Evolutionary conservation across 345 rosid species (phyloP), one percentile per base, ranked within the genome.

Genomic region (Sonneratia caseolaris): DNA sequence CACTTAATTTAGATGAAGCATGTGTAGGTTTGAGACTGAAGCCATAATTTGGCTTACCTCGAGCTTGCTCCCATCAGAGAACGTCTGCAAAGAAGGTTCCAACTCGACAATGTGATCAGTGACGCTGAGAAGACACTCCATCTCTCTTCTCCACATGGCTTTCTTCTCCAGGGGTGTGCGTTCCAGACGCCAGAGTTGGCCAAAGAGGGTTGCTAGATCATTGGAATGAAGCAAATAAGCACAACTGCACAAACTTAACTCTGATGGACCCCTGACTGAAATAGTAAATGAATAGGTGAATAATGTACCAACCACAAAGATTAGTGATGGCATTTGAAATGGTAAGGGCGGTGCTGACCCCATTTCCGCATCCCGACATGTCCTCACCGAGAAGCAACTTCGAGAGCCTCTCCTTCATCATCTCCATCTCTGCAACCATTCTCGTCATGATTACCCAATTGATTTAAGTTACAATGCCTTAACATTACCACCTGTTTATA

Each of bases 401-500:
- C 15, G 86, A 61, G 65, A 82, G 76, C 80, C 83, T 80, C 70
- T 82, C 86, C 80, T 78, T 82, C 86, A 82, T 82, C 83, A 78
- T 74, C 62, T 78, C 83, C 27, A 57, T 59, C 69, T 80, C 86
- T 80, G 66, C 64, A 70, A 8, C 64, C 38, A 27, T 14, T 13
- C 7, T 18, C 51, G 3, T 42, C 32, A 59, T 59, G 37, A 2
- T 22, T 22, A 22, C 7, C 64, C 64, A 5, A 57, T 22, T n/a
- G 8, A 53, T 53, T 19, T 18, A 53, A 53, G 22, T 19, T 53
- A 47, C 51, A 14, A 47, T 47, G 51, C 51, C 51, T 27, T 27
- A 27, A 27, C 32, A 27, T 6, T 14, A 47, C 14, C 51, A 2
- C 51, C 1, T 40, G 43, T 4, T 4, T 21, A 55, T 3, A 55